Evolutionary conservation across 2,329 filamentous ascomycete species (phyloP), one percentile per base, ranked within the genome.

Genomic region (Neurospora crassa): DNA sequence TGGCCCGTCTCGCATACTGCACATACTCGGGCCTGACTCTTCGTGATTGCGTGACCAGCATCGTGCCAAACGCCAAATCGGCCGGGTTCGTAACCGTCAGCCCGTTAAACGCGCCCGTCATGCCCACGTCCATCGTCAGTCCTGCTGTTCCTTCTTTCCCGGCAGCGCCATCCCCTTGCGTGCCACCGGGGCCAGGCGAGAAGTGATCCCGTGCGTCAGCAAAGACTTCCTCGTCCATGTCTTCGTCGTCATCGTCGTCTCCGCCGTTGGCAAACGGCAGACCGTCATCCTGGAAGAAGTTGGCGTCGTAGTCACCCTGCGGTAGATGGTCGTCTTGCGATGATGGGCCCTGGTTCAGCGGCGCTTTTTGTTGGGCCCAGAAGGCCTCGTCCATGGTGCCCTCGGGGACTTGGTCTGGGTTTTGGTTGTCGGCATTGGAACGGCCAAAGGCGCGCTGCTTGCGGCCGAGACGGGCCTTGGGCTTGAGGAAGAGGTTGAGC

Each of bases 211-310:
- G 85, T 40, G 92, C 92, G 79, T 96, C 92, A 4, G 92, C 91
- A 80, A 96, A 96, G 8, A 63, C 53, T 34, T 63, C 53, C 76
- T 92, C 90, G 72, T 87, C 79, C 67, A 91, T 76, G 71, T 80
- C 90, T 67, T 86, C 77, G 69, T 92, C 78, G 68, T 91, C 90
- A 68, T 91, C 90, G 70, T 92, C 91, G 59, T 91, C 90, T 5
- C 84, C 89, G 12, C 88, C 90, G 29, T 34, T 63, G 1, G 88
- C 84, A 76, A 93, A 87, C 1, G 90, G 90, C 74, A 94, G 83
- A 1, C 87, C 91, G 76, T 95, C 92, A 77, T 98, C 96, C 77
- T 96, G 91, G 84, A 98, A 99, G 87, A 98, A 99, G 80, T 98
- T 92, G 72, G 96, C 95, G 79, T 98, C 94, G 81, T 98, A 99